Evolutionary conservation across 2,329 filamentous ascomycete species (phyloP).

Genomic region (Curvularia verruculosa): DNA sequence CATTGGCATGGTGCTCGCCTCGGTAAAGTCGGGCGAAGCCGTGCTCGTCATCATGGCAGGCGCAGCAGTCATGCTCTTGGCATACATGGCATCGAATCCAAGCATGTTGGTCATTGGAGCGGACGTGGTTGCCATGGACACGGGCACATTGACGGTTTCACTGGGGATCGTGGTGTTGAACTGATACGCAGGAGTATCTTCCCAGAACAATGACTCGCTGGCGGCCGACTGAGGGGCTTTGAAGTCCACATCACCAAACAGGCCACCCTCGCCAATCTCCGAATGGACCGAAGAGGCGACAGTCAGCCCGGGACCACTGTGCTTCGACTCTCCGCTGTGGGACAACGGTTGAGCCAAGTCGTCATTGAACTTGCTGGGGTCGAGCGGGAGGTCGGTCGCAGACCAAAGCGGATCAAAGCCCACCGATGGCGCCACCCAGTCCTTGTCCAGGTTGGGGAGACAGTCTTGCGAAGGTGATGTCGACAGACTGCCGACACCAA

Average conservation of each 20-base stretch:
- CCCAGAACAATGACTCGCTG: conserved; percentile 46
- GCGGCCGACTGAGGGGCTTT: conserved; percentile 39
- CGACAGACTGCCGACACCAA: conserved; percentile 45
- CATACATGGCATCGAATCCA: conserved; percentile 39
- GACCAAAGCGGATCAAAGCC: conserved; percentile 48
- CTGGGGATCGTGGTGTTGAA: conserved; percentile 32
- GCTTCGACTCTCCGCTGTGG: conserved; percentile 50
- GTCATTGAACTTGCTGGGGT: conserved; percentile 47
- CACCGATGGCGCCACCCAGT: conserved; percentile 45
- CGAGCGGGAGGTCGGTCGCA: conserved; percentile 49
- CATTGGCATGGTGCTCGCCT: conserved; percentile 42
- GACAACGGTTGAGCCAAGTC: conserved; percentile 47
- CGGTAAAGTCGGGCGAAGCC: conserved; percentile 30
- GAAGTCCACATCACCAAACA: conserved; percentile 46
- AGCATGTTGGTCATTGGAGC: conserved; percentile 31
- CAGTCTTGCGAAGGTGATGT: conserved; percentile 50
- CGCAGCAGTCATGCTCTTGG: conserved; percentile 33
- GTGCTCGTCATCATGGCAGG: conserved; percentile 34
- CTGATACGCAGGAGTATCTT: conserved; percentile 46
- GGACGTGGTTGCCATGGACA: conserved; percentile 32
- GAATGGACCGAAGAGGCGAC: conserved; percentile 50
- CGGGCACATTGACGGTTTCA: conserved; percentile 32
- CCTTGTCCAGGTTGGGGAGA: conserved; percentile 42
- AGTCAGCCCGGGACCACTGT: conserved; percentile 50
- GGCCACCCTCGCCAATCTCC: conserved; percentile 46